A percentile compares a stretch with the other conserved stretches of the same genome.
Conservation (phyloP, 139 green algal species). For the Chlorella sp. region DNA sequence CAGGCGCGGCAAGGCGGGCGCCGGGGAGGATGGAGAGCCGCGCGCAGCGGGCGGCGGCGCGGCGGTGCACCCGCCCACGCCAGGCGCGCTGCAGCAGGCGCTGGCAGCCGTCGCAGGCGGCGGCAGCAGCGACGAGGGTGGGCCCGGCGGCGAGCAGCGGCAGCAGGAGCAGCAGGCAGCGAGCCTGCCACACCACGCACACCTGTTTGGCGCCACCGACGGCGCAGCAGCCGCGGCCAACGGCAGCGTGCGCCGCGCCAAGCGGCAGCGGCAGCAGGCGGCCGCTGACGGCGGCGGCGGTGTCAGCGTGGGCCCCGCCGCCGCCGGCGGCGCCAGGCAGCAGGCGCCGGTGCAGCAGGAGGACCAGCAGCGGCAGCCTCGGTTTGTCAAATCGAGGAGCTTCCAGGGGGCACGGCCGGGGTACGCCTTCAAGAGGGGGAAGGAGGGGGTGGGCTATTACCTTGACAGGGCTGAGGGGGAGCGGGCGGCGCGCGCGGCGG, state of each 20-base stretch:
- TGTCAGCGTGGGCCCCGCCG: neutral
- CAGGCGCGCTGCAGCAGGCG: conserved; percentile 1
- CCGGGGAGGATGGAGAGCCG: conserved; percentile 11
- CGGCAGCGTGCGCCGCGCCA: neutral
- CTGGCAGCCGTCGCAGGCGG: neutral
- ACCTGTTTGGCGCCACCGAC: no score
- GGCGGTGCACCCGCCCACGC: neutral
- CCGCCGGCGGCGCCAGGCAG: conserved; percentile 1
- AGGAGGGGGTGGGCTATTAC: conserved; percentile 75
- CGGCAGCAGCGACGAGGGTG: neutral
- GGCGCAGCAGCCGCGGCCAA: neutral
- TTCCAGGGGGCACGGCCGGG: conserved; percentile 55
- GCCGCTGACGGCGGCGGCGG: neutral
- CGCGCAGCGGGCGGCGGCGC: neutral
- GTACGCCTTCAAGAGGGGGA: conserved; percentile 66
- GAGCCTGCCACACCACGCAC: no score
- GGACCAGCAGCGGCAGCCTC: conserved; percentile 7
- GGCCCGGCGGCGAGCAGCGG: no score
- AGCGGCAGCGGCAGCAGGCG: neutral
- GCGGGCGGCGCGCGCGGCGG: no score
- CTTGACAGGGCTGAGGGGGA: conserved; percentile 22
- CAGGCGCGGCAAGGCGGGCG: neutral
- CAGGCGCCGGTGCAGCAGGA: conserved; percentile 8
- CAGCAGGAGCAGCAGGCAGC: no score
- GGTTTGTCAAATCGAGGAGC: conserved; percentile 37